Percentiles rank a stretch among this genome's conserved stretches.
These are phyloP conservation scores for Rhytidhysteron rufulum DNA, from an alignment of 2,329 filamentous ascomycete genomes.

Conservation along the genomic window DNA sequence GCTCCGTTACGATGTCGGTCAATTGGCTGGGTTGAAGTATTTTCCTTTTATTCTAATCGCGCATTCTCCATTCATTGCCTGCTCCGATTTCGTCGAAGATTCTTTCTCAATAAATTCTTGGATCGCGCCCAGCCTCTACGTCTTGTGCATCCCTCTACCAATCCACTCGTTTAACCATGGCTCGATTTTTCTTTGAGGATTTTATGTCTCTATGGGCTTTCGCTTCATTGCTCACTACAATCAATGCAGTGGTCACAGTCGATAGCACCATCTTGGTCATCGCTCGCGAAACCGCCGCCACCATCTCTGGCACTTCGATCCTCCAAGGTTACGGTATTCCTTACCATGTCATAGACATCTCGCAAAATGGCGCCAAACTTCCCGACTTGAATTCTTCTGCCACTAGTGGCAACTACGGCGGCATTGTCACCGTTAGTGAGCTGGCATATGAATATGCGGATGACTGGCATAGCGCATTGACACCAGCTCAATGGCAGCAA, in stretches of 20 bases:
- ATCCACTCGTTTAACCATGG: no score
- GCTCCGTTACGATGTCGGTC: no score
- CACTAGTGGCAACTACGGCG: slow-evolving; percentile 54
- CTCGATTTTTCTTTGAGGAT: no score
- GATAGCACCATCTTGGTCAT: slow-evolving; percentile 50
- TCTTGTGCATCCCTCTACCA: no score
- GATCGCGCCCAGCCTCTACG: no score
- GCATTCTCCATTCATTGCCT: no score
- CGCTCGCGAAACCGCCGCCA: slow-evolving; percentile 46
- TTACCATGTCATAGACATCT: slow-evolving; percentile 50
- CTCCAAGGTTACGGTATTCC: slow-evolving; percentile 59
- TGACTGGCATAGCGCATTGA: slow-evolving; percentile 49
- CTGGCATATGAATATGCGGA: slow-evolving; percentile 44
- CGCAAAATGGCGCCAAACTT: slow-evolving; percentile 46
- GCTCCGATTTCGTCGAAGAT: no score
- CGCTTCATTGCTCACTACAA: no score
- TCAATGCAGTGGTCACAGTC: slow-evolving; percentile 12
- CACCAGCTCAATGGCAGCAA: slow-evolving; percentile 50
- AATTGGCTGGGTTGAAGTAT: no score
- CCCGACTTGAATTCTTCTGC: slow-evolving; percentile 48
- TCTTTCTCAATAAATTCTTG: no score
- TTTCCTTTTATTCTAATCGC: no score
- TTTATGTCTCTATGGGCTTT: no score
- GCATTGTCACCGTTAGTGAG: slow-evolving; percentile 51
- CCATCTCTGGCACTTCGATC: slow-evolving; percentile 47